A percentile compares a stretch with the other conserved stretches of the same genome.
Conservation (phyloP, 2,329 filamentous ascomycete genomes). For the Trichoderma simmonsii region DNA sequence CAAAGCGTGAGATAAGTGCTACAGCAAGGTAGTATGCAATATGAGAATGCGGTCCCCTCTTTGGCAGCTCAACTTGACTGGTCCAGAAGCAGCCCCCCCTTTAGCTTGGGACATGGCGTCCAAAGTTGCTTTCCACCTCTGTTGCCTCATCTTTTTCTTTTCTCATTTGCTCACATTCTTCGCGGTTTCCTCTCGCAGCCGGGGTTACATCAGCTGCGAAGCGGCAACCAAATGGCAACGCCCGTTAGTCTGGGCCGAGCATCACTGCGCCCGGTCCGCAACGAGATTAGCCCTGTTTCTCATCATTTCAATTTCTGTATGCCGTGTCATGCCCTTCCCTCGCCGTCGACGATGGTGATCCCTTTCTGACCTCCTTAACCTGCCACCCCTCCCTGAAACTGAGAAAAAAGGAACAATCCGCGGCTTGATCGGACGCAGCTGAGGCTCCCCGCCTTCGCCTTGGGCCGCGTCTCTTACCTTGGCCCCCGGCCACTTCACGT, state of each 20-base stretch:
- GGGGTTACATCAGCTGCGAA: constrained; percentile 14
- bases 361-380: constrained; percentile 10
- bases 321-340: neutral
- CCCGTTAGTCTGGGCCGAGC: constrained; percentile 12
- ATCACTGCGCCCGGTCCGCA: constrained; percentile 16
- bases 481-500: constrained; percentile 10
- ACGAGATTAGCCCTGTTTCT: constrained; percentile 22
- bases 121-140: neutral
- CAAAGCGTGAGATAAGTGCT: neutral
- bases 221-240: constrained; percentile 1
- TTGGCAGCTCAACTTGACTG: neutral
- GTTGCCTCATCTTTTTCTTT: neutral
- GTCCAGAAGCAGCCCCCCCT: neutral
- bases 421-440: constrained; percentile 17
- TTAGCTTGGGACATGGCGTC: neutral
- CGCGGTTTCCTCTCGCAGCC: neutral
- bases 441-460: constrained; percentile 17
- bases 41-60: constrained; percentile 7
- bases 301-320: constrained; percentile 16
- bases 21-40: neutral
- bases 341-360: constrained; percentile 12
- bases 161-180: constrained; percentile 5
- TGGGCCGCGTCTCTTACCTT: neutral
- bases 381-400: constrained; percentile 10
- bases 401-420: neutral